Evolutionary conservation across 768 basidiomycete species (phyloP), one percentile per base, ranked within the genome.

Genomic region (Chalciporus sphaerocephalus): DNA sequence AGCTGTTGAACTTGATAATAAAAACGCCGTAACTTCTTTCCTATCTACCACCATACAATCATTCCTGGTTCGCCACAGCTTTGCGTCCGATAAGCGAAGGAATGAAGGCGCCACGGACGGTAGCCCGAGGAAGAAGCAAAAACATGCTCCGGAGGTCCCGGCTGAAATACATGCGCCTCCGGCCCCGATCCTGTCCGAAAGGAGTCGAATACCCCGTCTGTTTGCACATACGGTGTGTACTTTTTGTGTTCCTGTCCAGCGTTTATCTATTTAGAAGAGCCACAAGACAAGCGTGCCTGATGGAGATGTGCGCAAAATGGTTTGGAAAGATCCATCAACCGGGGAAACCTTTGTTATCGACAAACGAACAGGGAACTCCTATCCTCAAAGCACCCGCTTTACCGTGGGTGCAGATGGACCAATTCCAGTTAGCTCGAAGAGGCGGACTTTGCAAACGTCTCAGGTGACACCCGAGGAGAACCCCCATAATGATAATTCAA

Each of bases 331-430:
- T 67, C 75, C 79, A n/a, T 62, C 54, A 12, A 85, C 82, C 5
- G 74, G 78, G 12, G 69, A 80, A 58, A 65, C 61, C 2, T 85
- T 81, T 56, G 46, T 77, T n/a, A 66, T 90, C 13, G 79, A 92
- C 57, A 58, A 62, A n/a, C 73, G 79, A 41, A 87, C 85, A 9
- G 86, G 87, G 9, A 80, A 87, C 59, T 88, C 85, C 7, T 72
- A 73, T 61, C 66, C 65, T 23, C 66, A 62, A 49, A 50, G 53
- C 20, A 50, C 50, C 27, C 49, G 32, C 47, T 54, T 32, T 42
- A 24, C 20, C 42, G 40, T 46, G 27, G 44, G 27, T 28, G 32
- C 32, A 34, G 41, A 50, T 39, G 46, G 21, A 40, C 47, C 44
- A 44, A 45, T 40, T 17, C 43, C 47, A 34, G 27, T 32, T 43